Conservation (phyloP, 768 basidiomycete genomes). For the Crassisporium funariophilum region DNA sequence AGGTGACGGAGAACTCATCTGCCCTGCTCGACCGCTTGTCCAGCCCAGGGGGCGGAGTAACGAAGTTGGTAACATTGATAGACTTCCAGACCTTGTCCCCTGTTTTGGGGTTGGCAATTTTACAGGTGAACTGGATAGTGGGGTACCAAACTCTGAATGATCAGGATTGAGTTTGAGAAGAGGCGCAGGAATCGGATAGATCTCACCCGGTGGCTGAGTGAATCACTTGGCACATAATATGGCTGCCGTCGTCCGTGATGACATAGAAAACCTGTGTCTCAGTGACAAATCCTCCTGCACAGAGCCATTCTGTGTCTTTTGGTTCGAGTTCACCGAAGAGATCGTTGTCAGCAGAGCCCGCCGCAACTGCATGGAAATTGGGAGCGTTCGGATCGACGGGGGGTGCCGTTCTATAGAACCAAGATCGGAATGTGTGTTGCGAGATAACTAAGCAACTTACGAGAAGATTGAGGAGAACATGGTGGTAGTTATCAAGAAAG, state of each 20-base stretch:
- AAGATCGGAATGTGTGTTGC: conserved; percentile 14
- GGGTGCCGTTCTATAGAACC: conserved; percentile 47
- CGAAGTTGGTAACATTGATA: conserved; percentile 80
- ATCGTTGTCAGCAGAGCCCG: conserved; percentile 53
- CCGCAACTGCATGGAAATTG: conserved; percentile 84
- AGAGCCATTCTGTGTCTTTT: conserved; percentile 82
- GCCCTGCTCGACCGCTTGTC: conserved; percentile 88
- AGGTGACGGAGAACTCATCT: conserved; percentile 80
- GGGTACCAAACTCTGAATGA: conserved; percentile 83
- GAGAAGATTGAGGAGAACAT: conserved; percentile 83
- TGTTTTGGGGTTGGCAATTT: conserved; percentile 78
- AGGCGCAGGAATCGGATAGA: conserved; percentile 14
- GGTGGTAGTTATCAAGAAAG: conserved; percentile 28
- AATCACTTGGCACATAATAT: conserved; percentile 82
- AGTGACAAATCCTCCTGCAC: conserved; percentile 80
- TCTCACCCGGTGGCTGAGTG: conserved; percentile 87
- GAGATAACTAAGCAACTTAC: conserved; percentile 48
- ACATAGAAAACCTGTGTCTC: conserved; percentile 93
- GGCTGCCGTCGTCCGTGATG: conserved; percentile 76
- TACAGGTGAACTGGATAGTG: conserved; percentile 92
- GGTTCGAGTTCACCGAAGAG: conserved; percentile 75
- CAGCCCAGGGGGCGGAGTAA: conserved; percentile 68
- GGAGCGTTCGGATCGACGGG: conserved; percentile 67
- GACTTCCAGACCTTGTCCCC: conserved; percentile 83
- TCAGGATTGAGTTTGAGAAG: conserved; percentile 1